Percentiles rank a stretch among this genome's conserved stretches.
These are phyloP conservation scores for Ascochyta viciae-villosae DNA, from an alignment of 2,329 filamentous ascomycete genomes.

Conservation along the genomic window DNA sequence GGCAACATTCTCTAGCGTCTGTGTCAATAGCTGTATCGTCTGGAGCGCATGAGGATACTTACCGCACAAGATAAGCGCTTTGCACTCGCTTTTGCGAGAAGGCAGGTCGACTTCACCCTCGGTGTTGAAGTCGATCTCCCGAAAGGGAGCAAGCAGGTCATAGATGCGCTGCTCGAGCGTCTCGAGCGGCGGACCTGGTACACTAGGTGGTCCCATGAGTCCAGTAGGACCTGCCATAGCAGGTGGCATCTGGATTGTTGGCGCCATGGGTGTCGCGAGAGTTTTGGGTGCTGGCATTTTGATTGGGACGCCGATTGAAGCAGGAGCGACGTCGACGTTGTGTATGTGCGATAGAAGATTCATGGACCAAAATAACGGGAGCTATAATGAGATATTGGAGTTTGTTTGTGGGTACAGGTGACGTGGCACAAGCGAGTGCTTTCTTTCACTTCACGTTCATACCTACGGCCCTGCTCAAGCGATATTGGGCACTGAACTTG, in stretches of 20 bases:
- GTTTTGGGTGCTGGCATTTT: not conserved
- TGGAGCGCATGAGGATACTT: not conserved
- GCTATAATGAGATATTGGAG: too few species aligned
- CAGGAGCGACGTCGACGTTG: not conserved
- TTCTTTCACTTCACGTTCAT: not conserved
- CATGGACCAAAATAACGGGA: not conserved
- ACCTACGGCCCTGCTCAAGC: too few species aligned
- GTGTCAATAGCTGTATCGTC: not conserved
- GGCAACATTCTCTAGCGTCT: slow-evolving; percentile 15
- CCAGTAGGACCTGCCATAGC: not conserved
- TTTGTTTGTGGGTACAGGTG: not conserved
- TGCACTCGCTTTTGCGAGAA: not conserved
- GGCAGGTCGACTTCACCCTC: not conserved
- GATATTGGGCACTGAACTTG: too few species aligned
- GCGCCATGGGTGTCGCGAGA: not conserved
- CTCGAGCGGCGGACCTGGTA: not conserved
- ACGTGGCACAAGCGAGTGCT: not conserved
- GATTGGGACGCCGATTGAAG: not conserved
- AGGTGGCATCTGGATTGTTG: not conserved
- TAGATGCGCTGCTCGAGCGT: slow-evolving; percentile 20
- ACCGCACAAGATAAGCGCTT: slow-evolving; percentile 12
- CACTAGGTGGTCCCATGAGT: not conserved
- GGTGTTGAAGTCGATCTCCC: not conserved
- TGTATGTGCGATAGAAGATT: not conserved
- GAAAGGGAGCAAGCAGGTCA: slow-evolving; percentile 14